These are phyloP conservation scores for Tirmania nivea DNA, from an alignment of 495 filamentous ascomycete genomes.

Conservation along the genomic window DNA sequence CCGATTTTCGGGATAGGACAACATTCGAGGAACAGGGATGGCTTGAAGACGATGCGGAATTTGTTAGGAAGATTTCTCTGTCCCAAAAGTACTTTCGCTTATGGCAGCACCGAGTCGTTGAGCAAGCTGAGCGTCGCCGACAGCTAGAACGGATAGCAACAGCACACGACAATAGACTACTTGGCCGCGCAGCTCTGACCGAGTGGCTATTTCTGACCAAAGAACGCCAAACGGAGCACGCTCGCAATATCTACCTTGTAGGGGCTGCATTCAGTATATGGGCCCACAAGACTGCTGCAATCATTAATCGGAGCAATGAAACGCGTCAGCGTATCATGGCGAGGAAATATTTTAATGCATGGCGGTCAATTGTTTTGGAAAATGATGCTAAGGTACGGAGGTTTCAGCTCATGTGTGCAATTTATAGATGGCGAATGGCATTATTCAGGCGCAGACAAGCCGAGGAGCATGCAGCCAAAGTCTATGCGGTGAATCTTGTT, in stretches of 20 bases:
- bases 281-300: conserved; percentile 14
- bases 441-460: conserved; percentile 1
- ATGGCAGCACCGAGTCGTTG: conserved; percentile 13
- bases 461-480: conserved; percentile 3
- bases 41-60: neutral
- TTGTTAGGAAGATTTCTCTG: neutral
- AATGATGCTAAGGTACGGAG: conserved; percentile 10
- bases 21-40: neutral
- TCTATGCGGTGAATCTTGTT: conserved; percentile 11
- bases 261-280: conserved; percentile 10
- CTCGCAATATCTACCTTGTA: conserved; percentile 10
- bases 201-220: conserved; percentile 13
- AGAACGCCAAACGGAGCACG: conserved; percentile 5
- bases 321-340: conserved; percentile 14
- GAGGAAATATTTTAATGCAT: conserved; percentile 17
- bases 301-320: conserved; percentile 15
- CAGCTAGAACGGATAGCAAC: conserved; percentile 4
- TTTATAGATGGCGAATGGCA: conserved; percentile 11
- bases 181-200: conserved; percentile 7
- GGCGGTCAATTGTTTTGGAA: conserved; percentile 9
- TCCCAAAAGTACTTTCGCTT: conserved; percentile 5
- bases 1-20: neutral
- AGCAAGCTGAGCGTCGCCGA: conserved; percentile 10
- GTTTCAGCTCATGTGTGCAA: conserved; percentile 12
- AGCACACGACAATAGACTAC: neutral